These are phyloP conservation scores for Dichotomocladium elegans DNA, from an alignment of 371 early-diverging fungal species.

Conservation along the genomic window DNA sequence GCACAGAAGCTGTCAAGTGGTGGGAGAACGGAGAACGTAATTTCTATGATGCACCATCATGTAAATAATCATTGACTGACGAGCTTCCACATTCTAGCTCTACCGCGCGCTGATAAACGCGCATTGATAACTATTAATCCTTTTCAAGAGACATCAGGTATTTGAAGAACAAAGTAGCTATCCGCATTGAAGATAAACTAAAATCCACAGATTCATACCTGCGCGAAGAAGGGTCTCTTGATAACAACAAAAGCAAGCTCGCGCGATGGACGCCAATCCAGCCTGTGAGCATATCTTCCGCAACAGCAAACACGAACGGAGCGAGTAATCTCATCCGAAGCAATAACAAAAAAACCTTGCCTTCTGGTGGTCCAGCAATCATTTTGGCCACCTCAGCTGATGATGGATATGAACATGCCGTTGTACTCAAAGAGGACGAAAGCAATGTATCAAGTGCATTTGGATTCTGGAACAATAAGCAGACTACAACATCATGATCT, in stretches of 20 bases:
- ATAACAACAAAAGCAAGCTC: constrained; percentile 9
- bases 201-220: too few species aligned
- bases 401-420: neutral
- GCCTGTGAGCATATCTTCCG: neutral
- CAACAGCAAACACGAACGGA: neutral
- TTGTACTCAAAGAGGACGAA: neutral
- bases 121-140: neutral
- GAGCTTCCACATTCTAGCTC: neutral
- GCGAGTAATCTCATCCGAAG: neutral
- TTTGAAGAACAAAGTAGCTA: too few species aligned
- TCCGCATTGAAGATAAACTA: too few species aligned
- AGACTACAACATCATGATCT: constrained; percentile 3
- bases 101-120: constrained; percentile 6
- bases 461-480: constrained; percentile 15
- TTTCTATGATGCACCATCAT: too few species aligned
- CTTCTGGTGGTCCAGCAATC: neutral
- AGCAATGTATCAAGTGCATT: constrained; percentile 12
- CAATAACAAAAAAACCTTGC: neutral
- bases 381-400: neutral
- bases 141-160: neutral
- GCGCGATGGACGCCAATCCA: constrained; percentile 1
- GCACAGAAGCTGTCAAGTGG: constrained; percentile 36
- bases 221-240: too few species aligned
- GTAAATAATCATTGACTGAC: neutral
- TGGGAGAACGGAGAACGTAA: constrained; percentile 38